A percentile compares a stretch with the other conserved stretches of the same genome.
Evolutionary conservation across 2,329 filamentous ascomycete species (phyloP).

Genomic region (Pseudocercospora fijiensis): DNA sequence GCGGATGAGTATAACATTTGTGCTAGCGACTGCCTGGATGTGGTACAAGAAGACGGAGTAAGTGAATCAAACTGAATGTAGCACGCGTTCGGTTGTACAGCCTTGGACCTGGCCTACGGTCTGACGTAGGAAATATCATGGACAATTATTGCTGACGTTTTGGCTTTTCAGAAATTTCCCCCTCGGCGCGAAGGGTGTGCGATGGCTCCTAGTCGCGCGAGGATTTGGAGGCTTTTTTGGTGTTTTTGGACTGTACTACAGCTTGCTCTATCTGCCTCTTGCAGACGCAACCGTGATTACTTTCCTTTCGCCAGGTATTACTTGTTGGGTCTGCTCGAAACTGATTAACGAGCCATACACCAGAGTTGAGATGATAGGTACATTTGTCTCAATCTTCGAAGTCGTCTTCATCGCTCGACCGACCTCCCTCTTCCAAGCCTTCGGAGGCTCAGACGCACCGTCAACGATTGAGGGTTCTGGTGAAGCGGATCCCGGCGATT

Average conservation of each 20-base stretch:
- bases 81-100: neutral
- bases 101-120: neutral
- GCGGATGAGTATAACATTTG: slow-evolving; percentile 71
- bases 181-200: slow-evolving; percentile 65
- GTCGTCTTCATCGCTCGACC: slow-evolving; percentile 83
- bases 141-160: neutral
- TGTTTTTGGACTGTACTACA: slow-evolving; percentile 74
- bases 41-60: slow-evolving; percentile 58
- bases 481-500: slow-evolving; percentile 36
- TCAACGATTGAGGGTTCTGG: slow-evolving; percentile 35
- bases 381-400: slow-evolving; percentile 70
- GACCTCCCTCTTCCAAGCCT: slow-evolving; percentile 52
- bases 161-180: slow-evolving; percentile 60
- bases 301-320: slow-evolving; percentile 76
- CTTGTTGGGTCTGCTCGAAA: slow-evolving; percentile 77
- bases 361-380: slow-evolving; percentile 71
- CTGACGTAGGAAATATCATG: neutral
- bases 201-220: slow-evolving; percentile 65
- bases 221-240: slow-evolving; percentile 74
- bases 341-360: slow-evolving; percentile 76
- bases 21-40: slow-evolving; percentile 67
- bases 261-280: slow-evolving; percentile 74
- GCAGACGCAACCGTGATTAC: slow-evolving; percentile 88
- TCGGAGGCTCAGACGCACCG: slow-evolving; percentile 32
- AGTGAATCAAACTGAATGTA: neutral